Evolutionary conservation across 495 filamentous ascomycete species (phyloP).

Genomic region (Podospora didyma): DNA sequence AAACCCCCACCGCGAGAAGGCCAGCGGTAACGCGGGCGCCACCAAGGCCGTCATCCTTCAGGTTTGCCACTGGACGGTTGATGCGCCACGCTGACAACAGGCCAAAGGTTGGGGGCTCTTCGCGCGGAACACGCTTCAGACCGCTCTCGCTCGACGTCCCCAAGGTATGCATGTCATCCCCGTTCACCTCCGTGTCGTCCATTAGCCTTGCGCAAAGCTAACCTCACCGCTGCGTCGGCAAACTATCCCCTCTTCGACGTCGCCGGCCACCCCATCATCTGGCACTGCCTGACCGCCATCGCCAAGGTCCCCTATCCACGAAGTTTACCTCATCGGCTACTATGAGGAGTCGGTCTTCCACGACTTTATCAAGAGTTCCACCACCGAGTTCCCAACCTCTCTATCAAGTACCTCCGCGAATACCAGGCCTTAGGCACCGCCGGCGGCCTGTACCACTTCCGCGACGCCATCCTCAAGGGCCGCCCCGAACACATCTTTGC

Average conservation of each 20-base stretch:
- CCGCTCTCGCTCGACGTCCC: constrained; percentile 95
- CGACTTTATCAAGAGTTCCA: constrained; percentile 91
- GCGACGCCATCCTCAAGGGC: constrained; percentile 97
- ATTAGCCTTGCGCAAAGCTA: neutral
- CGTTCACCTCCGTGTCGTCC: no score
- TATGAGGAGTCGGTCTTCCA: constrained; percentile 97
- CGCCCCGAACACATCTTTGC: constrained; percentile 90
- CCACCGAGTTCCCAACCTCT: constrained; percentile 79
- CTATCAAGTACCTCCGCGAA: constrained; percentile 94
- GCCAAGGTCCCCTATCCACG: constrained; percentile 87
- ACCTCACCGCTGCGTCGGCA: neutral
- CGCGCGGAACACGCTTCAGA: constrained; percentile 91
- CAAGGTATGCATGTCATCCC: constrained; percentile 65
- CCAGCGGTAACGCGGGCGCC: constrained; percentile 38
- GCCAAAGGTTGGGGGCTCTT: constrained; percentile 85
- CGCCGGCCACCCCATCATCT: constrained; percentile 95
- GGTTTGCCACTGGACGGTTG: constrained; percentile 16
- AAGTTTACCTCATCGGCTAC: constrained; percentile 97
- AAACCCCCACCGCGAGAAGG: constrained; percentile 50
- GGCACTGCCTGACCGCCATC: constrained; percentile 92
- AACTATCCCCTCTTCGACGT: constrained; percentile 98
- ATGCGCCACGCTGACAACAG: constrained; percentile 10
- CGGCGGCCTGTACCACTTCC: constrained; percentile 97
- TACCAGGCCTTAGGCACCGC: constrained; percentile 96
- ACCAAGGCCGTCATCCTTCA: constrained; percentile 56